Percentiles rank a stretch among this genome's conserved stretches.
phyloP scores from a whole-genome alignment of 495 filamentous ascomycete species.

The Penicillium nucicola region DNA sequence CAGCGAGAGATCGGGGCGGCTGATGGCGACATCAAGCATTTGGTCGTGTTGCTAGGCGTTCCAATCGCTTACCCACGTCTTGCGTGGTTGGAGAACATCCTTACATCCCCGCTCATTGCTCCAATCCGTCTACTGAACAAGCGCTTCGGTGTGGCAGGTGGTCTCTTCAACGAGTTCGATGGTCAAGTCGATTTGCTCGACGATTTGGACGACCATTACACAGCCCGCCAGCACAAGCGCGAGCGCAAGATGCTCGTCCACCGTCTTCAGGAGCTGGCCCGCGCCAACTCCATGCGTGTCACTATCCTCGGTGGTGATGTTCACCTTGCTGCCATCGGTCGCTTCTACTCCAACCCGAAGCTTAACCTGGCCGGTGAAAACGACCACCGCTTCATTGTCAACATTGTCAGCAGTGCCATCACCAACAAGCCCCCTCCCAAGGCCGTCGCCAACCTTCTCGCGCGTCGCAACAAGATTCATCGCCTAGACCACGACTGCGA shows the following conservation, averaged over 20 bases:
- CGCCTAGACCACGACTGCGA: constrained; percentile 81
- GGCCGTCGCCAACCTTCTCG: constrained; percentile 85
- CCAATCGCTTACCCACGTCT: constrained; percentile 94
- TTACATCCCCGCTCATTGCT: constrained; percentile 76
- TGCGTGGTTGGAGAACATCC: constrained; percentile 90
- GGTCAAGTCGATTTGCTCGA: constrained; percentile 87
- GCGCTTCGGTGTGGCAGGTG: constrained; percentile 80
- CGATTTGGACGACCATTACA: constrained; percentile 95
- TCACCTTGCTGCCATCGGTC: constrained; percentile 69
- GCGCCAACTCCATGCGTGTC: constrained; percentile 70
- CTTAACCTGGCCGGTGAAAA: constrained; percentile 56
- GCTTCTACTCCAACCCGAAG: constrained; percentile 69
- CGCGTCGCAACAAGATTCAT: constrained; percentile 85
- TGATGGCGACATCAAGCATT: constrained; percentile 66
- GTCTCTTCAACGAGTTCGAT: constrained; percentile 90
- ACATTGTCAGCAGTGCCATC: constrained; percentile 74
- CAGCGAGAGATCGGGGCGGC: constrained; percentile 60
- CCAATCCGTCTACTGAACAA: constrained; percentile 87
- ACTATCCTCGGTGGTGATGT: constrained; percentile 84
- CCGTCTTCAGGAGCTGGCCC: constrained; percentile 69
- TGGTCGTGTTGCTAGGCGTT: constrained; percentile 84
- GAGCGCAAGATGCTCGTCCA: constrained; percentile 75
- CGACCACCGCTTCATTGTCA: constrained; percentile 72
- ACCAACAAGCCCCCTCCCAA: constrained; percentile 91
- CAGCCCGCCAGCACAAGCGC: constrained; percentile 83